Conservation (phyloP, 2,329 filamentous ascomycete species). For the Fusarium dlaminii region DNA sequence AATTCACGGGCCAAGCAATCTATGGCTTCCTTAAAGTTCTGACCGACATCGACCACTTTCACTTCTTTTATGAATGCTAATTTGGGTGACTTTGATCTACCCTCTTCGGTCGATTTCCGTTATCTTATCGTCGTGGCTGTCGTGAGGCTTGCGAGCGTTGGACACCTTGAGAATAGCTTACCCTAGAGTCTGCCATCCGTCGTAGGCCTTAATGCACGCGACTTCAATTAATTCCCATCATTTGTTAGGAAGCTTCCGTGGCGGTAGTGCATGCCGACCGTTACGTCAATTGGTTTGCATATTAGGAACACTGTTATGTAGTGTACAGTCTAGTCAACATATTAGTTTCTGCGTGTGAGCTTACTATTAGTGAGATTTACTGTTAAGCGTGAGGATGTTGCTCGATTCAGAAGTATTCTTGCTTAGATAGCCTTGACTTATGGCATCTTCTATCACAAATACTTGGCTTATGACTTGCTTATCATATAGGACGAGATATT, state of each 20-base stretch:
- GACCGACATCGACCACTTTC: neutral
- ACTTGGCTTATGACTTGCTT: no score
- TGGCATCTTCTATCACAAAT: no score
- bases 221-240: neutral
- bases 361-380: no score
- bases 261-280: fast-evolving
- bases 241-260: neutral
- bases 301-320: neutral
- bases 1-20: neutral
- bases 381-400: no score
- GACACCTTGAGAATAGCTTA: neutral
- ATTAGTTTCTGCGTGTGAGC: no score
- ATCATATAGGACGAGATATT: no score
- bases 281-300: neutral
- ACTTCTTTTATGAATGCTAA: neutral
- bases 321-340: neutral
- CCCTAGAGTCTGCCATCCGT: neutral
- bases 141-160: neutral
- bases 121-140: neutral
- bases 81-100: neutral
- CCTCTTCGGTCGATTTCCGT: neutral
- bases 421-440: no score
- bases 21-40: neutral
- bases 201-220: no score
- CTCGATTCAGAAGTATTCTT: no score